These are phyloP conservation scores for Jaltomata sinuosa DNA, from an alignment of 257 asterid species.

Conservation along the genomic window DNA sequence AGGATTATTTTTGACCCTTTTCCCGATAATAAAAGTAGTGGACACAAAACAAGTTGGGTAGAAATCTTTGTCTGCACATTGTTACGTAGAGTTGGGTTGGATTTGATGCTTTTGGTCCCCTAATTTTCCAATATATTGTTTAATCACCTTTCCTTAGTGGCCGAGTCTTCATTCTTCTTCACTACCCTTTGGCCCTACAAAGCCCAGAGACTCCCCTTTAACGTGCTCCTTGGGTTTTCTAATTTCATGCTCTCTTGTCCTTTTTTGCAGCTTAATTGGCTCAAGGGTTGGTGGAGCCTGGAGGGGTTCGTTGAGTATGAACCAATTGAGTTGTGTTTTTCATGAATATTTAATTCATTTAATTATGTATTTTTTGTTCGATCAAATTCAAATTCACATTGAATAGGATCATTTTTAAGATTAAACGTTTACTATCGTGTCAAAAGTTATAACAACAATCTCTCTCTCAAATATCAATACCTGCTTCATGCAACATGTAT, in stretches of 20 bases:
- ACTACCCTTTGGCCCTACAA: neutral
- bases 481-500: no score
- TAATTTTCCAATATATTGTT: neutral
- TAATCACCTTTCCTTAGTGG: neutral
- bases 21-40: neutral
- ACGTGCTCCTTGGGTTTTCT: constrained; percentile 9
- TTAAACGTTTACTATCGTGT: no score
- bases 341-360: neutral
- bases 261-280: neutral
- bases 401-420: no score
- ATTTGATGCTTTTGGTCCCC: constrained; percentile 41
- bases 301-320: neutral
- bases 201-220: constrained; percentile 1
- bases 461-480: no score
- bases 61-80: constrained; percentile 29
- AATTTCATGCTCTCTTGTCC: constrained; percentile 10
- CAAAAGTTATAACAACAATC: no score
- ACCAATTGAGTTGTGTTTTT: neutral
- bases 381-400: neutral
- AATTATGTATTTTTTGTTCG: neutral
- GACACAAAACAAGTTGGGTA: constrained; percentile 12
- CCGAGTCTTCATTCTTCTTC: constrained; percentile 1
- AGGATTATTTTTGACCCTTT: no score
- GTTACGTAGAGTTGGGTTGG: constrained; percentile 1
- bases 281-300: constrained; percentile 6